phyloP scores from a whole-genome alignment of 176 grass and related monocot genomes.

The Chloris gayana region DNA sequence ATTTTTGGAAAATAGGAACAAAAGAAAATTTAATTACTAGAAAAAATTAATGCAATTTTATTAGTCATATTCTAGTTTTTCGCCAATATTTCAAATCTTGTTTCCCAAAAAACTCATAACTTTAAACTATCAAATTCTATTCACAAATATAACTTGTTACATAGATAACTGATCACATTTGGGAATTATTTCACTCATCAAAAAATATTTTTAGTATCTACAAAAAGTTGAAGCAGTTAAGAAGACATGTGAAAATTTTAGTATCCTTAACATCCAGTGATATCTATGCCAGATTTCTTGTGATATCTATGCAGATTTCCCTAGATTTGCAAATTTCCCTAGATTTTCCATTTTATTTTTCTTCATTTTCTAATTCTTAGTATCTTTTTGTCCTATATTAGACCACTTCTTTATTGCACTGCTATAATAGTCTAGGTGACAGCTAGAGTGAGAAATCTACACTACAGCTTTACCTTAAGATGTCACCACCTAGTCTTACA shows the following conservation, averaged over 20 bases:
- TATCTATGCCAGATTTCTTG: background rate
- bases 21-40: background rate
- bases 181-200: no score
- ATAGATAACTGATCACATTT: background rate
- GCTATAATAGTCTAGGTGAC: no score
- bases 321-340: background rate
- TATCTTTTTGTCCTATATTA: no score
- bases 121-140: background rate
- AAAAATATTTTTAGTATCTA: no score
- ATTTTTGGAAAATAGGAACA: background rate
- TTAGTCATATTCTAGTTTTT: background rate
- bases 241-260: background rate
- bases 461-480: no score
- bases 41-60: background rate
- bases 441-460: no score
- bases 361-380: background rate
- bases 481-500: background rate
- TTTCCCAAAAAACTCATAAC: no score
- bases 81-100: background rate
- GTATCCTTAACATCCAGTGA: background rate
- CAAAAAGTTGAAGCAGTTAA: background rate
- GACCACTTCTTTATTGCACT: no score
- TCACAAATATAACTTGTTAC: background rate
- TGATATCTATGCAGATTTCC: background rate
- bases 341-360: background rate